Conservation (phyloP, 345 rosid genomes). For the Passiflora organensis region DNA sequence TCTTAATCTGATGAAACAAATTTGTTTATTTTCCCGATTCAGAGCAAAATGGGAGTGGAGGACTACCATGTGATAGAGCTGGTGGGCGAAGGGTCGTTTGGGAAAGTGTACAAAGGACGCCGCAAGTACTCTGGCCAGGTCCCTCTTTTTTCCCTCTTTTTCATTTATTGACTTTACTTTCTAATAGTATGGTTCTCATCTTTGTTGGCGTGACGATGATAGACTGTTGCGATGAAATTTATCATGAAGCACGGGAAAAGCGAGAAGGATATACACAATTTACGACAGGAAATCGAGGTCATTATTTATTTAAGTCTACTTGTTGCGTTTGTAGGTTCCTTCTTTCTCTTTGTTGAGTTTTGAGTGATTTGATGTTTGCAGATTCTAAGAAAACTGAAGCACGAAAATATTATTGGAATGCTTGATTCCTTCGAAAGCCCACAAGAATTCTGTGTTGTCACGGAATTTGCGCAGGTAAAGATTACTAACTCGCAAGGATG, state of each 20-base stretch:
- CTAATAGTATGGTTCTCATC: constrained; percentile 1
- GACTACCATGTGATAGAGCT: constrained; percentile 91
- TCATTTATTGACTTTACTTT: background rate
- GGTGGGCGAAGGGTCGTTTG: constrained; percentile 96
- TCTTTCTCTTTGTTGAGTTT: background rate
- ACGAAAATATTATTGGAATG: constrained; percentile 90
- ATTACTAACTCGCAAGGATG: no score
- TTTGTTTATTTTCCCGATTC: constrained; percentile 1
- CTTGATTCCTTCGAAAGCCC: constrained; percentile 94
- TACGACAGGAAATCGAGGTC: constrained; percentile 97
- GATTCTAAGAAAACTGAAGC: constrained; percentile 93
- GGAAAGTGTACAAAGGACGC: constrained; percentile 90
- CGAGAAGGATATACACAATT: constrained; percentile 80
- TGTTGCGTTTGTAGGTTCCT: background rate
- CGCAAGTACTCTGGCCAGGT: constrained; percentile 88
- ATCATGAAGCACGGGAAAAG: constrained; percentile 93
- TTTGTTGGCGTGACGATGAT: constrained; percentile 14
- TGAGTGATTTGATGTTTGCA: constrained; percentile 16
- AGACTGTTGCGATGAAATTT: constrained; percentile 98
- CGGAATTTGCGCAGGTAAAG: constrained; percentile 92
- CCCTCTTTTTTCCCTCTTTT: background rate
- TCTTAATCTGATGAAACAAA: no score
- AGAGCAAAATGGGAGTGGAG: constrained; percentile 62
- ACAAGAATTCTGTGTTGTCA: constrained; percentile 93
- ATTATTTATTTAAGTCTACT: background rate